phyloP scores from a whole-genome alignment of 345 rosid species.

The Melaleuca alternifolia region DNA sequence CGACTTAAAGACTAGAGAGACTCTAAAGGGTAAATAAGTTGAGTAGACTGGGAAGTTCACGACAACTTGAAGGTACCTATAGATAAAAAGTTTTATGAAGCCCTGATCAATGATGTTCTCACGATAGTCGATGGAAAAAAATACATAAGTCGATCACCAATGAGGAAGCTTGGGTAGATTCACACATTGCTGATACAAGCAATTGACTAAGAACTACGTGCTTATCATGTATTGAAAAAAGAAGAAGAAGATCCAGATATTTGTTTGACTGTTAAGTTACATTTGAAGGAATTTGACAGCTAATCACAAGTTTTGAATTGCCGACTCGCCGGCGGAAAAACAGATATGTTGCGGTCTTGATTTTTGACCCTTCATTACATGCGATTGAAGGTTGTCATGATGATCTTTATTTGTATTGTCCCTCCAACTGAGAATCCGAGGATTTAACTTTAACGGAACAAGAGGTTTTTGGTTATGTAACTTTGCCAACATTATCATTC shows the following conservation, averaged over 20 bases:
- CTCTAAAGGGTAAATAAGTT: too few relatives aligned
- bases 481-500: background rate
- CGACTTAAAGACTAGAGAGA: too few relatives aligned
- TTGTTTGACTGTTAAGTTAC: background rate
- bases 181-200: background rate
- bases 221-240: background rate
- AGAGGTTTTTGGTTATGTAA: background rate
- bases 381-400: background rate
- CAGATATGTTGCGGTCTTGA: background rate
- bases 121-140: background rate
- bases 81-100: background rate
- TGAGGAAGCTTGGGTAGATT: background rate
- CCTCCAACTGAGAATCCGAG: background rate
- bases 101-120: background rate
- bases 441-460: background rate
- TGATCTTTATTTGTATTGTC: background rate
- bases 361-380: background rate
- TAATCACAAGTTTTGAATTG: background rate
- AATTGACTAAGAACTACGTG: background rate
- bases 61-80: background rate
- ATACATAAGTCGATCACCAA: background rate
- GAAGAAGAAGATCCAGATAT: background rate
- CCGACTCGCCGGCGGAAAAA: too few relatives aligned
- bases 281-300: background rate
- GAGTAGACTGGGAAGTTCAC: background rate